Evolutionary conservation across 1,284 basidiomycete species (phyloP), one percentile per base, ranked within the genome.

Genomic region (Cutaneotrichosporon sp.): DNA sequence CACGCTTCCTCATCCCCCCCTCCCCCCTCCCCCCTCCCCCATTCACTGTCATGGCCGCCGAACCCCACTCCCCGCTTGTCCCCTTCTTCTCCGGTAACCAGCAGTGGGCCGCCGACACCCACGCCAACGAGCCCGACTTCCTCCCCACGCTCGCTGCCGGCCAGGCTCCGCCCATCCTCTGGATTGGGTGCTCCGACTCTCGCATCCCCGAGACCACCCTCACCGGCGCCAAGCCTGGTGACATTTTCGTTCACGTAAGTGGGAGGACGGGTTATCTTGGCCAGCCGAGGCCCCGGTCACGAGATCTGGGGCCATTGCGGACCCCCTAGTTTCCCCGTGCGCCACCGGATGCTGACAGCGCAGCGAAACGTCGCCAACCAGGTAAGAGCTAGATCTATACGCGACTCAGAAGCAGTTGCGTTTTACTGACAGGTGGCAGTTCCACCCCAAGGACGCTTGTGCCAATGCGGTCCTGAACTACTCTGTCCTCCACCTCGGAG

Each of bases 381-480:
- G 29, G 29, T 31, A 31, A 31, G 29, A 31, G 29, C 29, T 31
- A 9, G 29, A 31, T 14, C 29, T n/a, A n/a, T n/a, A n/a, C n/a
- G n/a, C n/a, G n/a, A n/a, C n/a, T n/a, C n/a, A n/a, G n/a, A n/a
- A n/a, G n/a, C n/a, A n/a, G n/a, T n/a, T n/a, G n/a, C n/a, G n/a
- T n/a, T n/a, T n/a, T 32, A n/a, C n/a, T n/a, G n/a, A 35, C 34
- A 16, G 19, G 17, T 35, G 8, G 10, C 38, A 57, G 56, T 58
- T 58, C 49, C 52, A 54, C 20, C 12, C 27, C 16, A 43, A 49
- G 27, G 56, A 58, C 52, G 38, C 12, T 38, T 54, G 83, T 61
- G 85, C 84, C 1, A 79, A 84, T 46, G 82, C 89, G 2, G 87
- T 90, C 3, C 80, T 97, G 57, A 79, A 83, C 10, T 97, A 87